phyloP scores from a whole-genome alignment of 192 early-diverging fungal genomes.

The Paraglomus brasilianum region DNA sequence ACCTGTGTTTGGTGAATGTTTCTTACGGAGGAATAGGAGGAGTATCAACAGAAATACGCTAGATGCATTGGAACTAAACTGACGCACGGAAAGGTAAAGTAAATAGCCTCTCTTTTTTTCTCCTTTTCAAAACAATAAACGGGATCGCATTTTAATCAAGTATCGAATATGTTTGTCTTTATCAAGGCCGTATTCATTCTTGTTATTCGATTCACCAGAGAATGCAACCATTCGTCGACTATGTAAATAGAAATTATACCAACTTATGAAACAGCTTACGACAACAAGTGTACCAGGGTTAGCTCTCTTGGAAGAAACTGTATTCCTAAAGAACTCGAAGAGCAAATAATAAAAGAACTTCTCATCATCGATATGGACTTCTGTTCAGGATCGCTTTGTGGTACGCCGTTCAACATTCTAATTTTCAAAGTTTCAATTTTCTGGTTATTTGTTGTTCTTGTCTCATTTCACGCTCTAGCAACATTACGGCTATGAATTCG shows the following conservation, averaged over 20 bases:
- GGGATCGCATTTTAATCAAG: neutral
- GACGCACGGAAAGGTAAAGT: conserved; percentile 22
- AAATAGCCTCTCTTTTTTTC: neutral
- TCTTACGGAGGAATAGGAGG: conserved; percentile 19
- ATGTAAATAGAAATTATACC: conserved; percentile 21
- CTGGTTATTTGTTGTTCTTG: neutral
- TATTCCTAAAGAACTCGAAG: conserved; percentile 8
- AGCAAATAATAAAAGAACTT: conserved; percentile 11
- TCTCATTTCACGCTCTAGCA: neutral
- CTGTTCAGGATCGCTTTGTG: conserved; percentile 21
- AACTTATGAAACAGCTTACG: conserved; percentile 29
- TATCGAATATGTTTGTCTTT: neutral
- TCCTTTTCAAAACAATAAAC: neutral
- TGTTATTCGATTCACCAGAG: conserved; percentile 14
- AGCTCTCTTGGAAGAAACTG: conserved; percentile 20
- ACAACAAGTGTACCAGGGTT: conserved; percentile 19
- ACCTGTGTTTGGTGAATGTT: conserved; percentile 28
- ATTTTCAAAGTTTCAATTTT: neutral
- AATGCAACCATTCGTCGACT: conserved; percentile 23
- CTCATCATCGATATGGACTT: conserved; percentile 8
- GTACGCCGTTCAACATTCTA: neutral
- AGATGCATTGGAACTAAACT: conserved; percentile 5
- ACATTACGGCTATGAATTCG: conserved; percentile 25
- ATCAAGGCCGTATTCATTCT: conserved; percentile 29
- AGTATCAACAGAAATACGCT: conserved; percentile 1